A percentile compares a stretch with the other conserved stretches of the same genome.
Evolutionary conservation across 2,329 filamentous ascomycete genomes (phyloP).

Genomic region (Coniochaeta prunicola): DNA sequence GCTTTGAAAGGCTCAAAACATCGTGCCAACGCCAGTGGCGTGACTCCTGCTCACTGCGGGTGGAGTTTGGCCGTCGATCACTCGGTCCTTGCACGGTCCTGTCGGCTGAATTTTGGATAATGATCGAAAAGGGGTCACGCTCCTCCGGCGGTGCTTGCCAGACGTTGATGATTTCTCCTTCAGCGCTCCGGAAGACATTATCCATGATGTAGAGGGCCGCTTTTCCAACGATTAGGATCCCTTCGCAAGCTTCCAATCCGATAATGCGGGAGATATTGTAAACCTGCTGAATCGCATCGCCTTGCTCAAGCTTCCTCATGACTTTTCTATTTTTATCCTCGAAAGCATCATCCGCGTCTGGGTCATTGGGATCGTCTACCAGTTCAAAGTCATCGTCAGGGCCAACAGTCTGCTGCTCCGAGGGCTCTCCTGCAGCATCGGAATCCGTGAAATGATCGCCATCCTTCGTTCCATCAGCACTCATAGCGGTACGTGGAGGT

Average conservation of each 20-base stretch:
- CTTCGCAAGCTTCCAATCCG: slow-evolving; percentile 88
- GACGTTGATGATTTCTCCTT: slow-evolving; percentile 94
- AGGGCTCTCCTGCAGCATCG: slow-evolving; percentile 18
- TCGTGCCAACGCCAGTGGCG: slow-evolving; percentile 92
- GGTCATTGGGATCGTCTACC: slow-evolving; percentile 84
- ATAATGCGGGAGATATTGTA: slow-evolving; percentile 95
- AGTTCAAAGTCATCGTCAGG: slow-evolving; percentile 93
- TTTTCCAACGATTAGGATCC: slow-evolving; percentile 87
- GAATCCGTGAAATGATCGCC: slow-evolving; percentile 16
- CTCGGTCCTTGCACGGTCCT: slow-evolving; percentile 27
- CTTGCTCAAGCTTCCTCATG: slow-evolving; percentile 84
- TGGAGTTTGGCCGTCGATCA: slow-evolving; percentile 41
- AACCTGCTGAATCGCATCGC: slow-evolving; percentile 86
- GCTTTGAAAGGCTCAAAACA: slow-evolving; percentile 90
- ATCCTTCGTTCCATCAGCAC: slow-evolving; percentile 12
- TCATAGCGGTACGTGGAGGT: slow-evolving; percentile 7
- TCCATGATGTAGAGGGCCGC: slow-evolving; percentile 91
- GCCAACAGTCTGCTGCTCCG: slow-evolving; percentile 19
- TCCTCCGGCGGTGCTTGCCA: slow-evolving; percentile 90
- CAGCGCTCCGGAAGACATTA: slow-evolving; percentile 89
- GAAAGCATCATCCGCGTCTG: slow-evolving; percentile 67
- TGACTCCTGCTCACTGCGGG: slow-evolving; percentile 65
- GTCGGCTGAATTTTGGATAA: slow-evolving; percentile 62
- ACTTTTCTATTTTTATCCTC: slow-evolving; percentile 99
- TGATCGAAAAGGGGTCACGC: slow-evolving; percentile 88